These are phyloP conservation scores for Zymoseptoria tritici DNA, from an alignment of 2,329 filamentous ascomycete species.

Conservation along the genomic window DNA sequence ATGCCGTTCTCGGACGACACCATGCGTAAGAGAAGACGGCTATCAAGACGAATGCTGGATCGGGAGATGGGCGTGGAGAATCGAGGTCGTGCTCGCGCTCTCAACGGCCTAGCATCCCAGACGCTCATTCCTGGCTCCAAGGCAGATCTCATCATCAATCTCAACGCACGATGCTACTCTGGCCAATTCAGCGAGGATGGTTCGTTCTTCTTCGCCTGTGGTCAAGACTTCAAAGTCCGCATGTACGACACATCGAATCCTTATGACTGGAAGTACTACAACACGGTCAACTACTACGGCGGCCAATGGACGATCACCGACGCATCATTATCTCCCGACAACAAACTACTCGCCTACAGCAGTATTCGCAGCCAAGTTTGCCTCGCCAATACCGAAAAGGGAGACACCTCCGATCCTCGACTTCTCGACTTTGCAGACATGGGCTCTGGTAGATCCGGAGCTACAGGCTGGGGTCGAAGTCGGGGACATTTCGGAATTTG, in stretches of 20 bases:
- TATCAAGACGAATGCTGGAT: constrained; percentile 67
- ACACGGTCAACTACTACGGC: constrained; percentile 82
- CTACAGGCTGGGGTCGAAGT: constrained; percentile 22
- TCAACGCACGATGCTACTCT: constrained; percentile 79
- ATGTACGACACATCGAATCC: constrained; percentile 98
- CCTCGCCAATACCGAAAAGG: constrained; percentile 78
- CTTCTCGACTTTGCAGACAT: constrained; percentile 63
- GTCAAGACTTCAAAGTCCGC: constrained; percentile 86
- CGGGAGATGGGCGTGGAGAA: constrained; percentile 69
- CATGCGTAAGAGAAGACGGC: constrained; percentile 50
- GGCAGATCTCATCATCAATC: constrained; percentile 82
- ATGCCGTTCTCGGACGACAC: constrained; percentile 23
- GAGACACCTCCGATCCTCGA: constrained; percentile 71
- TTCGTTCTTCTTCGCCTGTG: constrained; percentile 91
- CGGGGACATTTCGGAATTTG: constrained; percentile 49
- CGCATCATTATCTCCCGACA: constrained; percentile 83
- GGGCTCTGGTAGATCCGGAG: constrained; percentile 28
- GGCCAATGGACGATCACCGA: constrained; percentile 97
- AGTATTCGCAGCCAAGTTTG: constrained; percentile 80
- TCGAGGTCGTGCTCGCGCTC: constrained; percentile 49
- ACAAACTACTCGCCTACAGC: constrained; percentile 83
- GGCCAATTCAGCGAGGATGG: constrained; percentile 96
- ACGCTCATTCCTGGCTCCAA: constrained; percentile 68
- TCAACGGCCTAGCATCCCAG: constrained; percentile 60
- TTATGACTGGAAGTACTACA: constrained; percentile 93